A percentile compares a stretch with the other conserved stretches of the same genome.
Conservation (phyloP, 2,329 filamentous ascomycete genomes). For the Mycosphaerelloides madeirae region DNA sequence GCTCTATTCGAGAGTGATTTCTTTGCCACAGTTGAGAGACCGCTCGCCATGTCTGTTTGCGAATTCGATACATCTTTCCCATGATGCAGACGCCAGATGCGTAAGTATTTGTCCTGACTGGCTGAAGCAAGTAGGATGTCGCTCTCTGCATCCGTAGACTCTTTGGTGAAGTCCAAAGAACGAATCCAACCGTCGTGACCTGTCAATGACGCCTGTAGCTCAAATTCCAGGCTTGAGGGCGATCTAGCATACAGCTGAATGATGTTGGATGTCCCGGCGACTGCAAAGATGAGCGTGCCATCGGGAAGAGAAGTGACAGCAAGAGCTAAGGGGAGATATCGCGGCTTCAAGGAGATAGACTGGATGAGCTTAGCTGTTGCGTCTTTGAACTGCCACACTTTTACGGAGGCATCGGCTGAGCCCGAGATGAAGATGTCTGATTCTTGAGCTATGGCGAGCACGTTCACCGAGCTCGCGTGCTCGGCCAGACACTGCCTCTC, state of each 20-base stretch:
- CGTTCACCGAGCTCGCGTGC: constrained; percentile 72
- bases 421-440: constrained; percentile 53
- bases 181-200: constrained; percentile 96
- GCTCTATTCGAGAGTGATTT: constrained; percentile 82
- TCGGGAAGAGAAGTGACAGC: constrained; percentile 59
- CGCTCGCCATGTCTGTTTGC: constrained; percentile 1
- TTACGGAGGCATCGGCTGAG: constrained; percentile 59
- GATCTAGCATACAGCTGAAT: constrained; percentile 73
- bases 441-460: constrained; percentile 46
- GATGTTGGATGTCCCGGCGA: constrained; percentile 77
- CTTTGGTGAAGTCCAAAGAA: constrained; percentile 71
- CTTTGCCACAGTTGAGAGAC: constrained; percentile 7
- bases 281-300: constrained; percentile 57
- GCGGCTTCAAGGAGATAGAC: constrained; percentile 67
- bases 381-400: constrained; percentile 60
- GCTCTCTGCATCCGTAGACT: constrained; percentile 50
- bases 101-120: constrained; percentile 95
- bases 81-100: constrained; percentile 80
- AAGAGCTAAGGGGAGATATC: constrained; percentile 75
- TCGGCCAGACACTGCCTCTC: constrained; percentile 52
- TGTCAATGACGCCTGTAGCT: constrained; percentile 68
- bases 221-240: constrained; percentile 51
- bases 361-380: constrained; percentile 54
- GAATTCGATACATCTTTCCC: constrained; percentile 43
- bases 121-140: constrained; percentile 85